Evolutionary conservation across 305 asterid genomes (phyloP).

Genomic region (Ilex paraguariensis): DNA sequence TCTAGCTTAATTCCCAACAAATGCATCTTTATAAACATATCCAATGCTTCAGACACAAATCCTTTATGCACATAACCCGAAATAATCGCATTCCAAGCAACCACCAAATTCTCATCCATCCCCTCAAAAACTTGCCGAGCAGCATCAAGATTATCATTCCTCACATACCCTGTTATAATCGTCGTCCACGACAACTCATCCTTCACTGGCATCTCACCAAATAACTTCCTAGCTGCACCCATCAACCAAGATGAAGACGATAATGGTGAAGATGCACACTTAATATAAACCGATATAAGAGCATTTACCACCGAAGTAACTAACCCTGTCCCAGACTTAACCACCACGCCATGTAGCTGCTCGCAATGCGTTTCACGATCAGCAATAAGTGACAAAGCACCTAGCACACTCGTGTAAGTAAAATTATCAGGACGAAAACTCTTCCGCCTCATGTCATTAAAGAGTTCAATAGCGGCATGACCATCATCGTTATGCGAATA

Average conservation of each 20-base stretch:
- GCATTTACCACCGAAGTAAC: conserved; percentile 75
- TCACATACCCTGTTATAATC: conserved; percentile 80
- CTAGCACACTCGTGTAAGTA: conserved; percentile 62
- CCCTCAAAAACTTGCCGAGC: conserved; percentile 70
- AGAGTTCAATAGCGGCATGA: conserved; percentile 54
- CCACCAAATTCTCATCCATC: conserved; percentile 70
- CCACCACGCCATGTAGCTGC: conserved; percentile 68
- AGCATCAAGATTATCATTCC: conserved; percentile 53
- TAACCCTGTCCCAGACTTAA: conserved; percentile 53
- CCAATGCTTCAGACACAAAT: conserved; percentile 50
- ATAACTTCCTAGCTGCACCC: conserved; percentile 59
- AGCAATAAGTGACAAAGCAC: conserved; percentile 58
- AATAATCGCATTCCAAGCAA: conserved; percentile 92
- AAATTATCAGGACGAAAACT: conserved; percentile 57
- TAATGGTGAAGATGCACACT: conserved; percentile 62
- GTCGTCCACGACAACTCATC: conserved; percentile 88
- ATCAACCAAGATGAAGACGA: conserved; percentile 39
- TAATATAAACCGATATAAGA: conserved; percentile 67
- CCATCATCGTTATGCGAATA: conserved; percentile 64
- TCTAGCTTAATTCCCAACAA: conserved; percentile 54
- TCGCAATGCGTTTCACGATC: conserved; percentile 59
- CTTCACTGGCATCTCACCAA: conserved; percentile 65
- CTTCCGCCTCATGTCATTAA: conserved; percentile 50
- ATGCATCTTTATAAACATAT: conserved; percentile 61
- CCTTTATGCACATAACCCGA: conserved; percentile 83